Evolutionary conservation across 495 filamentous ascomycete genomes (phyloP).

Genomic region (Xylaria acuta): DNA sequence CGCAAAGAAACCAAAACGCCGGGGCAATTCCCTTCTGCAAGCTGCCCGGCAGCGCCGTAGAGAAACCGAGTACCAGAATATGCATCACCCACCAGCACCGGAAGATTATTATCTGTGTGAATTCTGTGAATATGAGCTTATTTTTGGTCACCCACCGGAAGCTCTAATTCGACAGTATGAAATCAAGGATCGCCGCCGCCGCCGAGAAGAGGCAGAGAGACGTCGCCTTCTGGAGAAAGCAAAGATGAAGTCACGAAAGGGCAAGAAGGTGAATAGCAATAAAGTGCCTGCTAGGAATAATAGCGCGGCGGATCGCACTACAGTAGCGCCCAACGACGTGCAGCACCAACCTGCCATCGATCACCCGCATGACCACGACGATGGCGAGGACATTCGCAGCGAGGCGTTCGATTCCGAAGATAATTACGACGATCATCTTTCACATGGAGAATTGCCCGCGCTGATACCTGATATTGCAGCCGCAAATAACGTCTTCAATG

Average conservation of each 20-base stretch:
- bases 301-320: conserved; percentile 37
- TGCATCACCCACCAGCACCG: conserved; percentile 71
- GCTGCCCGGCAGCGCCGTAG: conserved; percentile 48
- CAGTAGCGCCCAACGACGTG: conserved; percentile 33
- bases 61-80: conserved; percentile 63
- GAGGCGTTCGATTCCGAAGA: conserved; percentile 34
- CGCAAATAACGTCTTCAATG: neutral
- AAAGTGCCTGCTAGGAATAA: conserved; percentile 66
- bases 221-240: conserved; percentile 88
- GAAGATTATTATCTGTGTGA: conserved; percentile 95
- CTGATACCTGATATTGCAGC: neutral
- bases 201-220: conserved; percentile 81
- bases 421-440: conserved; percentile 33
- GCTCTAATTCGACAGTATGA: conserved; percentile 92
- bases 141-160: conserved; percentile 81
- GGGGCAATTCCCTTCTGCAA: conserved; percentile 39
- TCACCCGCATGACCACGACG: conserved; percentile 41
- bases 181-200: conserved; percentile 87
- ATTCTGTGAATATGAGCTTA: conserved; percentile 87
- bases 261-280: conserved; percentile 63
- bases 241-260: conserved; percentile 91
- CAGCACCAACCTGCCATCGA: conserved; percentile 32
- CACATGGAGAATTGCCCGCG: conserved; percentile 23
- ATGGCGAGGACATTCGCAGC: conserved; percentile 45
- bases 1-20: conserved; percentile 36